These are phyloP conservation scores for Abelmoschus esculentus DNA, from an alignment of 345 rosid species.

Conservation along the genomic window DNA sequence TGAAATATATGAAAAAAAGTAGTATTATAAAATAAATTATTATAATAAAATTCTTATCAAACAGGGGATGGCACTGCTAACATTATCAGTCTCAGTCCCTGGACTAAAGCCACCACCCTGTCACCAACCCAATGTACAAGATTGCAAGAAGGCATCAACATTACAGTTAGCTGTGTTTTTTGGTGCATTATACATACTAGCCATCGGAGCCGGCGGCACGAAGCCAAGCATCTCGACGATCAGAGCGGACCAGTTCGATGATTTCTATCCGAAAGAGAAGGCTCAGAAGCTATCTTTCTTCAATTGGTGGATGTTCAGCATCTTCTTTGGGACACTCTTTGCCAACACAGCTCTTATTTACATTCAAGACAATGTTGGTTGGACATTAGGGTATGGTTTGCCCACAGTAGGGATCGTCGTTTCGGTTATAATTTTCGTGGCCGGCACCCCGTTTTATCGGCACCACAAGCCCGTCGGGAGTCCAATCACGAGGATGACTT, in stretches of 20 bases:
- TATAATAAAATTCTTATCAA: not conserved
- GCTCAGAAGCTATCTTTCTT: slow-evolving; percentile 73
- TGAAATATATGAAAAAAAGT: too few species aligned
- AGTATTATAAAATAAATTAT: too few species aligned
- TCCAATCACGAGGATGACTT: slow-evolving; percentile 65
- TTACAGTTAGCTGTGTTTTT: slow-evolving; percentile 55
- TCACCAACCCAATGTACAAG: slow-evolving; percentile 14
- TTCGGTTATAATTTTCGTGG: slow-evolving; percentile 51
- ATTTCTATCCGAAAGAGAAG: slow-evolving; percentile 71
- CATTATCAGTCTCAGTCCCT: slow-evolving; percentile 59
- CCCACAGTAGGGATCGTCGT: slow-evolving; percentile 63
- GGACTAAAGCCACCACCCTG: slow-evolving; percentile 62
- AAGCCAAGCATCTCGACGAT: slow-evolving; percentile 91
- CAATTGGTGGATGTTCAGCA: slow-evolving; percentile 98
- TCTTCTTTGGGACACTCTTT: slow-evolving; percentile 77
- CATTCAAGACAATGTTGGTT: slow-evolving; percentile 84
- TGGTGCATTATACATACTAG: slow-evolving; percentile 68
- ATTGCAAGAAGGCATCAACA: slow-evolving; percentile 53
- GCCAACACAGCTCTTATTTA: slow-evolving; percentile 77
- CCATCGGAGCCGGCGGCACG: slow-evolving; percentile 82
- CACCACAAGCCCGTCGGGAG: slow-evolving; percentile 65
- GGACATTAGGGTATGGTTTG: slow-evolving; percentile 72
- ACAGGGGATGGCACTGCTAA: slow-evolving; percentile 73
- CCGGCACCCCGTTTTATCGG: slow-evolving; percentile 65
- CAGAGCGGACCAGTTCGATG: slow-evolving; percentile 93